Evolutionary conservation across 306 rosid genomes (phyloP), one percentile per base, ranked within the genome.

Genomic region (Dalbergia cultrata): DNA sequence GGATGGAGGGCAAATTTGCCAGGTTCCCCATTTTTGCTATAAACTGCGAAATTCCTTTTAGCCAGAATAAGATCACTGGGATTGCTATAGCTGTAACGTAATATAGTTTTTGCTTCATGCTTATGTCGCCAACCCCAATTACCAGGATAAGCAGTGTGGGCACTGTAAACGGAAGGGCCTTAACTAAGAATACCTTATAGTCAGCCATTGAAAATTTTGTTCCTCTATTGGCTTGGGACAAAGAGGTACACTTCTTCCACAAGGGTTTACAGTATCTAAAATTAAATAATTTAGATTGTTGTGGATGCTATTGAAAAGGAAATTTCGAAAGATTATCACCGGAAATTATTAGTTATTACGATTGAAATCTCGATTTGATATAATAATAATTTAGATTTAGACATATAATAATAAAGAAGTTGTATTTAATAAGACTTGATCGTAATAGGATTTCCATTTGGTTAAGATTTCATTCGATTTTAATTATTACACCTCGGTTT

Each of bases 201-300:
- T 39, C 57, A 6, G 39, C 66, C 78, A 74, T 74, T 34, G 57
- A 41, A 45, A 74, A 34, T 54, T 13, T 7, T 68, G 39, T 41
- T 41, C 35, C 1, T 41, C 1, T 41, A 34, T 39, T 39, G 33
- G 45, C 17, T 52, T 52, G 33, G 3, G 62, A 34, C 45, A 26
- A 31, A 31, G 44, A 49, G 21, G 49, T 70, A 3, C 31, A 70
- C 31, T 26, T 26, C 60, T 70, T 4, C 16, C 3, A 52, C 62
- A 33, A 33, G 19, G 62, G 31, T n/a, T 18, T 26, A 3, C 13
- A 9, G 39, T 1, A 22, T 68, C 0, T 18, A 22, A 47, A 69
- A 52, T 0, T 50, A 5, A 4, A 45, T 45, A 45, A 11, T 9
- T 45, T 1, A 10, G 1, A 12, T 52, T 4, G 57, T 52, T 52